These are phyloP conservation scores for Zymoseptoria brevis DNA, from an alignment of 2,329 filamentous ascomycete species.

Conservation along the genomic window DNA sequence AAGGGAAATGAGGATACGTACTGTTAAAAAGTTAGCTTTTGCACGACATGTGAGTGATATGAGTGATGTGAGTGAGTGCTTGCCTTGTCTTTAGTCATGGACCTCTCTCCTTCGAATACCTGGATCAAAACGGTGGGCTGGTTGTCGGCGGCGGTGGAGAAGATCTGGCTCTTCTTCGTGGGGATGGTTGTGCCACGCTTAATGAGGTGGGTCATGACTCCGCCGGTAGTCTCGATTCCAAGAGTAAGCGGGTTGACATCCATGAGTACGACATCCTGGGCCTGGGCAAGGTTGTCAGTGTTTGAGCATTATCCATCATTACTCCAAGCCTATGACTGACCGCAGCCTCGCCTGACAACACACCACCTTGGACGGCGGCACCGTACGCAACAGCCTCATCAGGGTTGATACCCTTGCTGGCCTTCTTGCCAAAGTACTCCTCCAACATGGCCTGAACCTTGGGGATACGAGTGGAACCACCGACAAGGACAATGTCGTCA, in stretches of 20 bases:
- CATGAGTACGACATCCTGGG: constrained; percentile 88
- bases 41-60: too few relatives aligned
- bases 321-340: constrained; percentile 8
- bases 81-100: constrained; percentile 39
- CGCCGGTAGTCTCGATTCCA: constrained; percentile 95
- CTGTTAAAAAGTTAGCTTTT: too few relatives aligned
- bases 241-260: constrained; percentile 95
- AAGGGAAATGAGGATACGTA: too few relatives aligned
- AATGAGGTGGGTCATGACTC: constrained; percentile 96
- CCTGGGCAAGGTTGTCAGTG: constrained; percentile 40
- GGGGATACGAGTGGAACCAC: constrained; percentile 98
- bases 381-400: constrained; percentile 98
- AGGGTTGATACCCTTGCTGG: constrained; percentile 98
- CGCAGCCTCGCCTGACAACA: constrained; percentile 77
- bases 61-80: too few relatives aligned
- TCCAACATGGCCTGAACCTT: constrained; percentile 93
- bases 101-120: constrained; percentile 95
- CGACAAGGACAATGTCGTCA: constrained; percentile 93
- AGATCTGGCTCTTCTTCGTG: constrained; percentile 98
- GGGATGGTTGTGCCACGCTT: constrained; percentile 99
- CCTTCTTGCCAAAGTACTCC: constrained; percentile 97
- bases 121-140: constrained; percentile 98
- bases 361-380: constrained; percentile 93
- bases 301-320: background rate
- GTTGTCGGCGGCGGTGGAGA: constrained; percentile 96